Percentiles rank a stretch among this genome's conserved stretches.
phyloP scores from a whole-genome alignment of 2,329 filamentous ascomycete genomes.

The Acephala macrosclerotiorum region DNA sequence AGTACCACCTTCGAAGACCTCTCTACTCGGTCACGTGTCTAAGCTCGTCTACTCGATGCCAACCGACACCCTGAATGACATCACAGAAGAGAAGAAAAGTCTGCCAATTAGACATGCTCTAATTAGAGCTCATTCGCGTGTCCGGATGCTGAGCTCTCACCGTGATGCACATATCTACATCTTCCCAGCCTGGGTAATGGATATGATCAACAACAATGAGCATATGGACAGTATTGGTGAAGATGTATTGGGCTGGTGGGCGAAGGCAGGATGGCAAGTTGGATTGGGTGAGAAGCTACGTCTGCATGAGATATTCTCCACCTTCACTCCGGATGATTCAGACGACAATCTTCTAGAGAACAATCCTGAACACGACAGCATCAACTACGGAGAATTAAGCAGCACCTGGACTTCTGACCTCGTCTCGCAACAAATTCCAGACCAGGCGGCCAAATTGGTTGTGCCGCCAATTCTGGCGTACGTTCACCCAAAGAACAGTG shows the following conservation, averaged over 20 bases:
- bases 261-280: conserved; percentile 90
- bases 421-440: background rate
- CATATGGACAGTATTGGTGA: conserved; percentile 88
- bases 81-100: conserved; percentile 76
- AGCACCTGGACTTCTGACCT: conserved; percentile 43
- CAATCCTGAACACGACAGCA: conserved; percentile 37
- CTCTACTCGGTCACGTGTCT: conserved; percentile 73
- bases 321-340: conserved; percentile 49
- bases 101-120: conserved; percentile 80
- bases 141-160: conserved; percentile 83
- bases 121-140: conserved; percentile 74
- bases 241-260: conserved; percentile 94
- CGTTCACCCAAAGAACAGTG: conserved; percentile 67
- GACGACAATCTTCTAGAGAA: conserved; percentile 42
- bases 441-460: conserved; percentile 45
- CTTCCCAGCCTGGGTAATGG: conserved; percentile 89
- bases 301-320: conserved; percentile 70
- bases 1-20: conserved; percentile 66
- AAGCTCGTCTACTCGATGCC: conserved; percentile 86
- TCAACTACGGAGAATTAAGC: conserved; percentile 41
- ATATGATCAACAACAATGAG: conserved; percentile 81
- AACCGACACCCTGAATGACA: conserved; percentile 87
- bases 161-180: conserved; percentile 95
- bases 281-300: conserved; percentile 81
- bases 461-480: conserved; percentile 84